These are phyloP conservation scores for Hirsutella rhossiliensis DNA, from an alignment of 2,329 filamentous ascomycete genomes.

Conservation along the genomic window DNA sequence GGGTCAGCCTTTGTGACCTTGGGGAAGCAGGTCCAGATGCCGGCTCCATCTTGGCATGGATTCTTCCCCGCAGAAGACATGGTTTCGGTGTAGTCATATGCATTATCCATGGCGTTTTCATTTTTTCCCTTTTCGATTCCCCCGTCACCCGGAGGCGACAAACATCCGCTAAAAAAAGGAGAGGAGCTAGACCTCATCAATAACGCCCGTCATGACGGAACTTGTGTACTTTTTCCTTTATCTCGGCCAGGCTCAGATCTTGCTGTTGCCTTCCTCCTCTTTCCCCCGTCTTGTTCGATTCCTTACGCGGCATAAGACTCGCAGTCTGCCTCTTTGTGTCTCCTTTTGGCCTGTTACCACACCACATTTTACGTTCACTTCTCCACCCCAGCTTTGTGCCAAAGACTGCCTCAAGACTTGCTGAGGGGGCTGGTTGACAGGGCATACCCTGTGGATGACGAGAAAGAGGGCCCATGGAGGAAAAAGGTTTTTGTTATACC, in stretches of 20 bases:
- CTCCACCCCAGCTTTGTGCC: too few species aligned
- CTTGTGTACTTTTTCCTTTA: too few species aligned
- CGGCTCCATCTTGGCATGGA: conserved; percentile 1
- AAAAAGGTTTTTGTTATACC: conserved; percentile 1
- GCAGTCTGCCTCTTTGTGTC: too few species aligned
- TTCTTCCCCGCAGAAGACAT: conserved; percentile 13
- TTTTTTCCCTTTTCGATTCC: conserved; percentile 2
- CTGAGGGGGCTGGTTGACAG: neutral
- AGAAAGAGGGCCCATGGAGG: neutral
- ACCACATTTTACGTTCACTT: too few species aligned
- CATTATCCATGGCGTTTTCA: conserved; percentile 24
- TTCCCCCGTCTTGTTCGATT: too few species aligned
- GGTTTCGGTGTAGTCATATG: conserved; percentile 21
- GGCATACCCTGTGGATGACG: neutral
- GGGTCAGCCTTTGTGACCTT: neutral
- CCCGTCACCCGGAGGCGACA: conserved; percentile 7
- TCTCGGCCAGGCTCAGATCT: too few species aligned
- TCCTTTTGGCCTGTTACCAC: too few species aligned
- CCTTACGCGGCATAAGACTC: too few species aligned
- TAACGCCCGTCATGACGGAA: too few species aligned
- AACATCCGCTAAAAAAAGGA: conserved; percentile 8
- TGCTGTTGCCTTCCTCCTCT: too few species aligned
- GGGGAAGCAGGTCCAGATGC: conserved; percentile 2
- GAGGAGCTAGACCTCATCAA: neutral
- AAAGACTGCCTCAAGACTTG: too few species aligned